These are phyloP conservation scores for Capsella bursapastoris DNA, from an alignment of 345 rosid species.

Conservation along the genomic window DNA sequence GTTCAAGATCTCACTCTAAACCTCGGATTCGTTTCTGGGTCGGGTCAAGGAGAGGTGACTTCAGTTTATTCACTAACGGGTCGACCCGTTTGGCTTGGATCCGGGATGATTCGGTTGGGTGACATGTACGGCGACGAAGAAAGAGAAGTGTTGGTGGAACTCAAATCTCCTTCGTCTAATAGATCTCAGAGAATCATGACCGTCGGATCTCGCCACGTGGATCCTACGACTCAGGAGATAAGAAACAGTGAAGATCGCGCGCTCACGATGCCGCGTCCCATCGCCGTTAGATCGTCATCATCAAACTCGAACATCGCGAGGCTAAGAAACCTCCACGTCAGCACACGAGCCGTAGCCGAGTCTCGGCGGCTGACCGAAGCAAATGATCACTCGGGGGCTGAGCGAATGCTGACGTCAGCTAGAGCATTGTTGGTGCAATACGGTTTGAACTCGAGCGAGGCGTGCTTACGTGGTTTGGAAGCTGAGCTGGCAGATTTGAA, in stretches of 20 bases:
- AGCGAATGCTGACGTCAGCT: constrained; percentile 70
- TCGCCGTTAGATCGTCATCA: constrained; percentile 59
- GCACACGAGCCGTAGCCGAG: constrained; percentile 78
- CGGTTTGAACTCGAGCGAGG: constrained; percentile 48
- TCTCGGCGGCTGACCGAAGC: constrained; percentile 65
- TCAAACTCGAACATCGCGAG: constrained; percentile 48
- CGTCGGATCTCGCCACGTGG: constrained; percentile 65
- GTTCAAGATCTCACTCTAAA: constrained; percentile 68
- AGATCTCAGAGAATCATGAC: constrained; percentile 62
- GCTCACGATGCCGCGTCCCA: constrained; percentile 56
- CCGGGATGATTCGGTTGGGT: constrained; percentile 63
- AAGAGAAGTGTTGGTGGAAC: constrained; percentile 70
- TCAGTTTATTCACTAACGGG: constrained; percentile 64
- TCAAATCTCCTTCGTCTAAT: constrained; percentile 50
- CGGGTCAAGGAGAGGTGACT: constrained; percentile 66
- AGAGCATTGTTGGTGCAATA: constrained; percentile 62
- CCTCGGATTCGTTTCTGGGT: constrained; percentile 68
- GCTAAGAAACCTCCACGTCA: constrained; percentile 70
- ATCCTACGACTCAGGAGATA: constrained; percentile 56
- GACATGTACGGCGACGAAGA: constrained; percentile 74
- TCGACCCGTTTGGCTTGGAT: constrained; percentile 55
- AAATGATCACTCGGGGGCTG: constrained; percentile 62
- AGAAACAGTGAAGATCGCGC: constrained; percentile 52
- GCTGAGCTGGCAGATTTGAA: constrained; percentile 69
- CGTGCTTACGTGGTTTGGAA: constrained; percentile 61